Percentiles rank a stretch among this genome's conserved stretches.
phyloP scores from a whole-genome alignment of 139 green algal genomes.

The Chlamydomonas sp. region DNA sequence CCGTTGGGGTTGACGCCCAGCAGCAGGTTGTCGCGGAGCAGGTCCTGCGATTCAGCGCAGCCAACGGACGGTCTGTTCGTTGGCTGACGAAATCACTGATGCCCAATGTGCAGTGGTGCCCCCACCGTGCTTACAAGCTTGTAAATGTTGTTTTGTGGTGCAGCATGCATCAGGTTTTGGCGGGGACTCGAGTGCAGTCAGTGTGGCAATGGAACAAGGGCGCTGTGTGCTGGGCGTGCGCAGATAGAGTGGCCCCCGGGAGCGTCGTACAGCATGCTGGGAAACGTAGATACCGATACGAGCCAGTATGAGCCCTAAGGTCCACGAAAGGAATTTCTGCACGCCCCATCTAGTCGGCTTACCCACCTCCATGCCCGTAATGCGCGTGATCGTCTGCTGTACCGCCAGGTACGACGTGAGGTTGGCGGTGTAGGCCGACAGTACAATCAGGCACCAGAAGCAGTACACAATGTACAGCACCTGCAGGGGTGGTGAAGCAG shows the following conservation, averaged over 20 bases:
- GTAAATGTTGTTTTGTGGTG: background rate
- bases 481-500: background rate
- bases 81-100: no score
- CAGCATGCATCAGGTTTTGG: no score
- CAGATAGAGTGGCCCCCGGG: no score
- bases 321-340: background rate
- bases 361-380: background rate
- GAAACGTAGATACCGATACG: background rate
- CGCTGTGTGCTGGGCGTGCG: no score
- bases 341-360: background rate
- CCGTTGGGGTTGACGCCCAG: conserved; percentile 36
- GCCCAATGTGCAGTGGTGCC: background rate
- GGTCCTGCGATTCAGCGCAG: background rate
- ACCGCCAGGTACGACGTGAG: conserved; percentile 50
- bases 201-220: no score
- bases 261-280: background rate
- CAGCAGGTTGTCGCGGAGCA: background rate
- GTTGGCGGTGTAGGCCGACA: conserved; percentile 51
- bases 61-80: background rate
- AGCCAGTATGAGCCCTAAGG: background rate
- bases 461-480: conserved; percentile 37
- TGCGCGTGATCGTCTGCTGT: background rate
- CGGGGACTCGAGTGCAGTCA: no score
- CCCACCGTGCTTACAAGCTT: background rate
- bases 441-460: conserved; percentile 49